Evolutionary conservation across 2,329 filamentous ascomycete species (phyloP), one percentile per base, ranked within the genome.

Genomic region (Ophidiomyces ophidiicola): DNA sequence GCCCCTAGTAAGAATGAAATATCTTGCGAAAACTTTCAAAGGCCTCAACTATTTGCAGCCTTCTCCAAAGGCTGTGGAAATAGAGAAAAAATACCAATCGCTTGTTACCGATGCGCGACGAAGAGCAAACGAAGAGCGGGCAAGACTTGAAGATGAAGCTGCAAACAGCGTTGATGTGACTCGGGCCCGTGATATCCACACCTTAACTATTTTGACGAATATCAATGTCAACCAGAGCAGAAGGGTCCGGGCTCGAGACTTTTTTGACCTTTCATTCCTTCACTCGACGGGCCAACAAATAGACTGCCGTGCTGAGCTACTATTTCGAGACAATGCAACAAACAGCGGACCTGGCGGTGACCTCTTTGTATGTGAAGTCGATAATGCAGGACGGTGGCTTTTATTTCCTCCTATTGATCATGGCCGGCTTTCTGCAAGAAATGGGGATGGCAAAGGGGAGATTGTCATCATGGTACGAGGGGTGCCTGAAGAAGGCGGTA

Each of bases 251-350:
- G 87, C 88, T 32, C 80, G 93, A 52, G 90, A 98, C 58, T 77
- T 81, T 49, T 98, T 98, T 57, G 80, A 82, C 42, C 69, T 98
- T 50, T 80, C 87, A 44, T 62, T 98, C 10, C 71, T 74, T 36
- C 90, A 98, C 58, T 93, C 88, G 1, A 94, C 76, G 52, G 87
- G 88, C 1, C 88, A 96, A 56, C 72, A 86, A 44, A 71, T 98
- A 31, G 84, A 85, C 51, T 94, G 90, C 55, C 82, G 82, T 50
- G 76, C 94, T 11, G 90, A 98, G 57, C 58, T 98, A 20, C 71
- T 96, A 10, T 73, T 88, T 47, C 76, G 90, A 53, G 88, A 96
- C 54, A 84, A 84, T 50, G 69, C 76, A 17, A 68, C 72, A n/a
- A 72, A 74, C 34, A 69, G 72, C 24, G 72, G 73, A 2, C 74